These are phyloP conservation scores for Solanum aculeatissimum DNA, from an alignment of 305 asterid species.

Conservation along the genomic window DNA sequence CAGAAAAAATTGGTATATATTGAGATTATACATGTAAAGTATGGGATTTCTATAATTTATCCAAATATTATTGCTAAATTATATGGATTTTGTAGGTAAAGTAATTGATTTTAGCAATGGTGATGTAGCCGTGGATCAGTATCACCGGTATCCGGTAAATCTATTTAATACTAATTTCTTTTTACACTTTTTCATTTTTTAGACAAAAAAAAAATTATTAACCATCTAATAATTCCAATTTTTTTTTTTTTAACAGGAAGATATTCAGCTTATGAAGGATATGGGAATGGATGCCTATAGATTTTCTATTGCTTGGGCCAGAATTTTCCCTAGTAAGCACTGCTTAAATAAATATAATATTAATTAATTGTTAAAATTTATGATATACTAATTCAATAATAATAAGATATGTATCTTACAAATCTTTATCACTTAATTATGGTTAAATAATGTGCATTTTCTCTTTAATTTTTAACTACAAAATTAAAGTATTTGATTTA, in stretches of 20 bases:
- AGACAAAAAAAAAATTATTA: background rate
- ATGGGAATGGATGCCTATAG: slow-evolving; percentile 97
- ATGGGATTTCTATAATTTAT: no score
- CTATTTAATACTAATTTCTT: background rate
- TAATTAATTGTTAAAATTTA: no score
- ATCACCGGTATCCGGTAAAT: slow-evolving; percentile 49
- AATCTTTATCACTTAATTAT: no score
- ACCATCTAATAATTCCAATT: background rate
- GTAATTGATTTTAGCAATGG: slow-evolving; percentile 66
- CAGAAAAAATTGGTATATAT: no score
- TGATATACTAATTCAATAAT: no score
- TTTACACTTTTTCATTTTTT: no score
- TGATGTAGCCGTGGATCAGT: slow-evolving; percentile 73
- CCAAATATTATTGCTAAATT: background rate
- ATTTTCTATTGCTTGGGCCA: slow-evolving; percentile 87
- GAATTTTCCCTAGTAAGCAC: slow-evolving; percentile 43
- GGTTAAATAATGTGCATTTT: no score
- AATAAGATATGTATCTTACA: no score
- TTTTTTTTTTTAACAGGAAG: slow-evolving; percentile 33
- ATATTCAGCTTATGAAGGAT: slow-evolving; percentile 61
- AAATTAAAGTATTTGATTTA: no score
- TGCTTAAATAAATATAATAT: no score
- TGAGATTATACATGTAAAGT: no score
- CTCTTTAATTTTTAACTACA: no score
- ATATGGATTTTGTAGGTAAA: slow-evolving; percentile 36